Evolutionary conservation across 2,329 filamentous ascomycete genomes (phyloP), one percentile per base, ranked within the genome.

Genomic region (Juglanconis juglandina): DNA sequence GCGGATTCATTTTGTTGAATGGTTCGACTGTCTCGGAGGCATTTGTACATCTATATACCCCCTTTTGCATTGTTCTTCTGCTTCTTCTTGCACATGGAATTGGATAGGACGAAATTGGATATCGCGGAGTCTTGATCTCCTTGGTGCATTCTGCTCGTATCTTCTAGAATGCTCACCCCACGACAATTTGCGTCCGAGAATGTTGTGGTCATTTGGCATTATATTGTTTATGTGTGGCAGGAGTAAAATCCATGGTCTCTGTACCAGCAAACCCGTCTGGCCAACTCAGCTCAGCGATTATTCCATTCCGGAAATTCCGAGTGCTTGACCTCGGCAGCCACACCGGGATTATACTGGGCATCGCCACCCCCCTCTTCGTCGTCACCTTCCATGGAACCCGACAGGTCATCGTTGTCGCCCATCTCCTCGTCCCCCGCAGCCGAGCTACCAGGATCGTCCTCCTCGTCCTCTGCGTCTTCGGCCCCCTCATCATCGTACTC

Each of bases 391-490:
- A 42, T 37, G 13, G n/a, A 14, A 14, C 14, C 39, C 30, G 34
- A 14, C 13, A 56, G 42, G 17, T 39, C 11, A 17, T 33, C 24
- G 24, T 24, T 24, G 24, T 24, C 24, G 24, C 2, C 33, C 33
- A 17, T 17, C 32, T 56, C 42, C 8, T 48, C 53, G 14, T 56
- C 42, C 24, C 24, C 24, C 14, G 35, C 48, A 5, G n/a, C 37
- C 32, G 47, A 47, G n/a, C 32, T 37, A 11, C 14, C 39, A 13
- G 41, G 32, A 3, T 59, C 58, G 8, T 63, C 54, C 6, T 59
- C 66, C 24, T 66, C 64, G 17, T 68, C 65, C 9, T 69, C 66
- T 11, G 67, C 65, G 34, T 67, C 62, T 17, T 66, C 64, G 42
- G 66, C 66, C 14, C 66, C 67, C n/a, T 59, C 63, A 14, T 61